phyloP scores from a whole-genome alignment of 2,329 filamentous ascomycete species.

The Alternaria brassicae region DNA sequence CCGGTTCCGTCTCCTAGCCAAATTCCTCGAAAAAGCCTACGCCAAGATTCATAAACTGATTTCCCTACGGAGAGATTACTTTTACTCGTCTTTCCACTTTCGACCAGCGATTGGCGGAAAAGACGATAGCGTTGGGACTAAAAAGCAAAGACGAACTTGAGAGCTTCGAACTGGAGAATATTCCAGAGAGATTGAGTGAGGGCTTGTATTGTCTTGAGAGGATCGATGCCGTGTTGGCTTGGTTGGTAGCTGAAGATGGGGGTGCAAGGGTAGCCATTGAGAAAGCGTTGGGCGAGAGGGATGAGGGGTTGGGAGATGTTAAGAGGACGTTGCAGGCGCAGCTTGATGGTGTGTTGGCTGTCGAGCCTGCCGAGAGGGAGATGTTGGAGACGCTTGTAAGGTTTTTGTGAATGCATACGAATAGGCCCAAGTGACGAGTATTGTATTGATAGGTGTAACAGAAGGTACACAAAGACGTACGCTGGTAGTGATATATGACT shows the following conservation, averaged over 20 bases:
- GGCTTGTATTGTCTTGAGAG: conserved; percentile 84
- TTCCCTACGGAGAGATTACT: conserved; percentile 74
- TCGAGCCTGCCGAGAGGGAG: conserved; percentile 64
- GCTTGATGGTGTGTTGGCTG: conserved; percentile 63
- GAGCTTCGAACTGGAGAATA: conserved; percentile 72
- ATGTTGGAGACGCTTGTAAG: conserved; percentile 67
- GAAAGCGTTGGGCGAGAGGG: conserved; percentile 69
- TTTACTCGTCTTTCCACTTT: conserved; percentile 66
- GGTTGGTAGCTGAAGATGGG: conserved; percentile 88
- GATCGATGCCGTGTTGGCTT: conserved; percentile 84
- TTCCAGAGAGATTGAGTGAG: conserved; percentile 78
- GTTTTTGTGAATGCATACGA: conserved; percentile 40
- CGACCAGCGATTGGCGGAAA: conserved; percentile 67
- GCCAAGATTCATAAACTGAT: conserved; percentile 80
- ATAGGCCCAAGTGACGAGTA: too few species aligned
- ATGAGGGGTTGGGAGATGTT: conserved; percentile 70
- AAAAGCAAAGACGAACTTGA: conserved; percentile 70
- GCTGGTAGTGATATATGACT: background rate
- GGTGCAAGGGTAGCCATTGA: conserved; percentile 73
- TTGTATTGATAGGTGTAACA: background rate
- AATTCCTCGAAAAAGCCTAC: conserved; percentile 95
- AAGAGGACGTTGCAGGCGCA: conserved; percentile 74
- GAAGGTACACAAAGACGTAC: background rate
- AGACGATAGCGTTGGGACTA: conserved; percentile 62
- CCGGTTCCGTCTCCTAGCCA: conserved; percentile 84